phyloP scores from a whole-genome alignment of 768 basidiomycete genomes.

The Boletus subparvulus region DNA sequence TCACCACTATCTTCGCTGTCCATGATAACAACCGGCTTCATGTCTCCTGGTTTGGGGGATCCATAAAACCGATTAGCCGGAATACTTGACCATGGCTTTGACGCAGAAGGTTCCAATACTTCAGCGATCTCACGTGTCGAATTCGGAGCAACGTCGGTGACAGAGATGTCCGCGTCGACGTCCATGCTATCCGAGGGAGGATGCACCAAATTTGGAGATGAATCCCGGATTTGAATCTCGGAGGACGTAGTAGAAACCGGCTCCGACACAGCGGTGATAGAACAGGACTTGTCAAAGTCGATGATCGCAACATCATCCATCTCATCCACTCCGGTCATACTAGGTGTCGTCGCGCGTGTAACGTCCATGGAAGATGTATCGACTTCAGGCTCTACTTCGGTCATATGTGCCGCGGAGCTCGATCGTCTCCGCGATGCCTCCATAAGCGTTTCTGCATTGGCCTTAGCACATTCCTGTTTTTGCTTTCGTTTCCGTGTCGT shows the following conservation, averaged over 20 bases:
- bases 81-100: slow-evolving; percentile 14
- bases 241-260: slow-evolving; percentile 7
- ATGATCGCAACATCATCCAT: slow-evolving; percentile 8
- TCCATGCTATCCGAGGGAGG: slow-evolving; percentile 30
- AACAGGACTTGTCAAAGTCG: slow-evolving; percentile 16
- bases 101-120: background rate
- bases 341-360: slow-evolving; percentile 25
- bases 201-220: slow-evolving; percentile 17
- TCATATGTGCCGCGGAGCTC: background rate
- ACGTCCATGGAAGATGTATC: slow-evolving; percentile 16
- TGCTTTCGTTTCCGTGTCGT: slow-evolving; percentile 26
- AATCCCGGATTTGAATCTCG: slow-evolving; percentile 10
- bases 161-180: slow-evolving; percentile 15
- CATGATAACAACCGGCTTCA: background rate
- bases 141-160: background rate
- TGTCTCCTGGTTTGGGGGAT: background rate
- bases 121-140: background rate
- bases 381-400: slow-evolving; percentile 9
- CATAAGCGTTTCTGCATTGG: background rate
- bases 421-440: slow-evolving; percentile 2
- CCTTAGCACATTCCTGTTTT: slow-evolving; percentile 5
- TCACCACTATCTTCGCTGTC: slow-evolving; percentile 30
- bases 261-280: slow-evolving; percentile 10
- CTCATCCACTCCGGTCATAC: slow-evolving; percentile 14
- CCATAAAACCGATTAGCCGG: slow-evolving; percentile 26